phyloP scores from a whole-genome alignment of 2,329 filamentous ascomycete genomes.

The Lasiodiplodia hormozganensis region DNA sequence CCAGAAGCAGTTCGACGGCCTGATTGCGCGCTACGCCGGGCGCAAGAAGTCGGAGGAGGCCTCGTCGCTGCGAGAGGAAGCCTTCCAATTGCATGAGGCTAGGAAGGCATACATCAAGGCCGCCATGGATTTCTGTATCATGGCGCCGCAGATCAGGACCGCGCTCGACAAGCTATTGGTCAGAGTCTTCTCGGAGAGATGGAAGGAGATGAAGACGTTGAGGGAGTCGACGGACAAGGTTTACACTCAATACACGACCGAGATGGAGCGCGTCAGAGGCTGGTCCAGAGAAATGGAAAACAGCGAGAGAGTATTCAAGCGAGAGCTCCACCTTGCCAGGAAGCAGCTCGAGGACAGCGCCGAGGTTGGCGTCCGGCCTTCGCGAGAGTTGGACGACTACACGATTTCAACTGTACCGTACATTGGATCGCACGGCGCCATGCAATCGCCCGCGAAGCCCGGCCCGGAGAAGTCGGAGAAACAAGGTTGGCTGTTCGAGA shows the following conservation, averaged over 20 bases:
- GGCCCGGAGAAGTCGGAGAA: slow-evolving; percentile 69
- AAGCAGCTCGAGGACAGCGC: slow-evolving; percentile 83
- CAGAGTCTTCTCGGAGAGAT: slow-evolving; percentile 82
- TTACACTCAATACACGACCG: slow-evolving; percentile 72
- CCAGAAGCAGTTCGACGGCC: slow-evolving; percentile 84
- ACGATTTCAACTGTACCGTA: slow-evolving; percentile 88
- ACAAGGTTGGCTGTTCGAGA: slow-evolving; percentile 91
- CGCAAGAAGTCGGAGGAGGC: slow-evolving; percentile 95
- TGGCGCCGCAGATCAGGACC: slow-evolving; percentile 83
- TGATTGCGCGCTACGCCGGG: slow-evolving; percentile 79
- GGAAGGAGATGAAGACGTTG: slow-evolving; percentile 80
- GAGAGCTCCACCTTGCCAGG: slow-evolving; percentile 79
- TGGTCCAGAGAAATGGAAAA: slow-evolving; percentile 96
- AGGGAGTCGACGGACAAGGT: slow-evolving; percentile 68
- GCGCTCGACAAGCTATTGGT: slow-evolving; percentile 87
- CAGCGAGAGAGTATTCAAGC: slow-evolving; percentile 81
- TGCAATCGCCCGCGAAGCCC: slow-evolving; percentile 60
- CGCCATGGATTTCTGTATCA: slow-evolving; percentile 90
- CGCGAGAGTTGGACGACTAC: slow-evolving; percentile 92
- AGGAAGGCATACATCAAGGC: slow-evolving; percentile 89
- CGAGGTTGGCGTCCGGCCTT: slow-evolving; percentile 75
- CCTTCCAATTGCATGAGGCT: slow-evolving; percentile 92
- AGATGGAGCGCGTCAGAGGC: slow-evolving; percentile 90
- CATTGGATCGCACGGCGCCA: slow-evolving; percentile 67
- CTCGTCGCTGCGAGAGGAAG: slow-evolving; percentile 89